A percentile compares a stretch with the other conserved stretches of the same genome.
phyloP scores from a whole-genome alignment of 2,329 filamentous ascomycete genomes.

The Hirsutella rhossiliensis region DNA sequence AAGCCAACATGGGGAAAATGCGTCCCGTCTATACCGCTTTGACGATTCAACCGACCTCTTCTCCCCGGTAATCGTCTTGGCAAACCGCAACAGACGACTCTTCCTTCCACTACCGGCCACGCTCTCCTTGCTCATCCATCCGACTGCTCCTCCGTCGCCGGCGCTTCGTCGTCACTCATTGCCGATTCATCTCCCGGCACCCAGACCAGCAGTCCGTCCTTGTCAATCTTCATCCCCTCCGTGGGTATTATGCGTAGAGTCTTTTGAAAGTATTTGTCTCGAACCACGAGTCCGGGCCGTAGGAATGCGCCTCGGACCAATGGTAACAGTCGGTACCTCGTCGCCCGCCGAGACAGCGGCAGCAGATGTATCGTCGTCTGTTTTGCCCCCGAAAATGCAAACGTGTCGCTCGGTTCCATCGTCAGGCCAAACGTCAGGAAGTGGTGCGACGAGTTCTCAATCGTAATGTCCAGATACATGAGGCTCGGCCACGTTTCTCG shows the following conservation, averaged over 20 bases:
- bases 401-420: slow-evolving; percentile 88
- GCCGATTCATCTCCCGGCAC: slow-evolving; percentile 27
- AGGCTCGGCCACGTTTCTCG: slow-evolving; percentile 19
- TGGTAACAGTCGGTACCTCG: slow-evolving; percentile 66
- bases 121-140: slow-evolving; percentile 6
- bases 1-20: too few relatives aligned
- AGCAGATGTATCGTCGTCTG: slow-evolving; percentile 67
- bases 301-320: slow-evolving; percentile 56
- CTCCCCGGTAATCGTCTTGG: too few relatives aligned
- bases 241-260: slow-evolving; percentile 70
- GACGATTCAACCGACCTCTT: too few relatives aligned
- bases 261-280: slow-evolving; percentile 91
- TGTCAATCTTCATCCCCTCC: slow-evolving; percentile 55
- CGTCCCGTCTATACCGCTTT: too few relatives aligned
- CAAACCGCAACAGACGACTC: neutral
- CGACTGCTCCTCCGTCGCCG: slow-evolving; percentile 7
- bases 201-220: slow-evolving; percentile 53
- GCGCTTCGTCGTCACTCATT: neutral
- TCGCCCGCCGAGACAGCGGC: slow-evolving; percentile 62
- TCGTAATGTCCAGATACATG: slow-evolving; percentile 43
- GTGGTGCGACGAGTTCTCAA: slow-evolving; percentile 91
- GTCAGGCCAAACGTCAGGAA: slow-evolving; percentile 85
- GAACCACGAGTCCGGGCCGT: slow-evolving; percentile 59
- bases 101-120: neutral
- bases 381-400: slow-evolving; percentile 87